Base-by-base conservation (phyloP, 768 basidiomycete genomes). In the Suillus decipiens region DNA sequence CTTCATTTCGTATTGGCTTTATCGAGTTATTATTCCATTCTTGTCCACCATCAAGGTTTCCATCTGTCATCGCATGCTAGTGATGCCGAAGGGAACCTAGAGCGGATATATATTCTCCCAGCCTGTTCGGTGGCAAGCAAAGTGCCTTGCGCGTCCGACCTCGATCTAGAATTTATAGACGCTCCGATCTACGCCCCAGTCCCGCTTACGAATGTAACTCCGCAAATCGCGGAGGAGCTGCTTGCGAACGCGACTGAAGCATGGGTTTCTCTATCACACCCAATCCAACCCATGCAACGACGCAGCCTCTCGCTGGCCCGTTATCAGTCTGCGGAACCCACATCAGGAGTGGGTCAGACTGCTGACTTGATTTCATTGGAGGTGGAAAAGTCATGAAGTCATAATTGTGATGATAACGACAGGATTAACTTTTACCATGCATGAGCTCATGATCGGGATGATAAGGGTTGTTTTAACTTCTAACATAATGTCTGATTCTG, bases 1-100 rank as follows among this genome's bases (percentile, higher is more conserved):
- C 80, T 93, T 59, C 91, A 93, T 73, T 89, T 91, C 75, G 82
- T 92, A 41, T 80, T 93, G 64, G 84, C 89, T 2, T 81, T 93
- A 12, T 84, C 89, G 8, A 88, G 82, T 58, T 86, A 86, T 67
- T 87, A 90, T 72, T 75, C 80, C 9, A 79, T 83, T 50, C 77
- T 92, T 42, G 74, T 77, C 34, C 82, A 83, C n/a, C 78, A 78
- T 63, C 71, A 79, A 69, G 66, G 59, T 64, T 69, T 51, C 63
- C 57, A 50, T 60, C 63, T 67, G 65, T 67, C 60, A 57, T 47
- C 64, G 33, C 66, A 71, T 17, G 63, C 65, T 34, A 66, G 68
- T 61, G 12, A 7, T 55, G 71, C 71, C 51, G 65, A 69, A 11
- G 61, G 75, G 41, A 72, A 78, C 5, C 69, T 85, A 45, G 86